phyloP scores from a whole-genome alignment of 129 eudicot species.

The Heracleum sosnowskyi region DNA sequence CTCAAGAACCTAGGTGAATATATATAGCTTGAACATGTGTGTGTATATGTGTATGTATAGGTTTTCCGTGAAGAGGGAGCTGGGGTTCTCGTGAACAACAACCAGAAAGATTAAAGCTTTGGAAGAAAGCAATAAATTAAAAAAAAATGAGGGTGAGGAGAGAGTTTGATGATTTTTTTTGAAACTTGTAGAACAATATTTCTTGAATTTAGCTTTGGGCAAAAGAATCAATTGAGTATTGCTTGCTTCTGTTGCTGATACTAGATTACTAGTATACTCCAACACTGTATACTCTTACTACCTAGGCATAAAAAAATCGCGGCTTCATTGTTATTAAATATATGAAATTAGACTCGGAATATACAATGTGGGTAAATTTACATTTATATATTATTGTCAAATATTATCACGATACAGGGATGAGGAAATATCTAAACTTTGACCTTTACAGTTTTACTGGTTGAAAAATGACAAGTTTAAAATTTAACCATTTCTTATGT shows the following conservation, averaged over 20 bases:
- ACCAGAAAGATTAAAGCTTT: constrained; percentile 35
- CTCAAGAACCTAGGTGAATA: background rate
- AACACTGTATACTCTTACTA: too few species aligned
- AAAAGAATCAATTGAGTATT: constrained; percentile 21
- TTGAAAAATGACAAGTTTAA: too few species aligned
- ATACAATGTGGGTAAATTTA: too few species aligned
- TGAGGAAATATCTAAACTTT: too few species aligned
- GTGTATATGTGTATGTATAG: background rate
- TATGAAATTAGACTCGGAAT: too few species aligned
- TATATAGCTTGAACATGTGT: background rate
- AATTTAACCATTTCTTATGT: too few species aligned
- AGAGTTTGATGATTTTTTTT: background rate
- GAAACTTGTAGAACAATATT: constrained; percentile 11
- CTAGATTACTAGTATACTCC: background rate
- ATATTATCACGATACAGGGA: too few species aligned
- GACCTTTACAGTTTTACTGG: too few species aligned
- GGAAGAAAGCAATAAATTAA: constrained; percentile 36
- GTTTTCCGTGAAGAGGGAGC: constrained; percentile 29
- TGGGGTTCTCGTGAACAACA: constrained; percentile 18
- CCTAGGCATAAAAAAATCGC: too few species aligned
- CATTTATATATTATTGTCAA: too few species aligned
- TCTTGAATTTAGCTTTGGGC: constrained; percentile 20
- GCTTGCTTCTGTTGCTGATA: background rate
- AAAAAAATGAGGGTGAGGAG: background rate
- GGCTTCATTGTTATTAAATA: too few species aligned